Percentiles rank a stretch among this genome's conserved stretches.
These are phyloP conservation scores for Gastrodia elata DNA, from an alignment of 106 monocot species.

Conservation along the genomic window DNA sequence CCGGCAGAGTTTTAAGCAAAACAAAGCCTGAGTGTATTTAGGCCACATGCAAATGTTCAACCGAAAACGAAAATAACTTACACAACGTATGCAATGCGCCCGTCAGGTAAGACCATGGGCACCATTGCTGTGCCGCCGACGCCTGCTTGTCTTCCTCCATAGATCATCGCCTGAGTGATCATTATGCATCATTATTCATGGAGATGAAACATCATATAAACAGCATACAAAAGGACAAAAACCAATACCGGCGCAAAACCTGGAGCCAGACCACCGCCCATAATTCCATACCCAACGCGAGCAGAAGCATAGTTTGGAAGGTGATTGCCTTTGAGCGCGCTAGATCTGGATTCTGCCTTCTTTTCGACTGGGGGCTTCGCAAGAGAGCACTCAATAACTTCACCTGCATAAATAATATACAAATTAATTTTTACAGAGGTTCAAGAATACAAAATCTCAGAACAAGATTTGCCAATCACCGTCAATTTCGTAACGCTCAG, in stretches of 20 bases:
- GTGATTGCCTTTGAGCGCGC: constrained; percentile 35
- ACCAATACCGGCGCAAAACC: constrained; percentile 41
- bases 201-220: neutral
- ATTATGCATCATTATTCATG: too few relatives aligned
- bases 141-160: constrained; percentile 30
- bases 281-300: constrained; percentile 22
- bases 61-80: constrained; percentile 18
- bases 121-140: constrained; percentile 49
- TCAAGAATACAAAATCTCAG: neutral
- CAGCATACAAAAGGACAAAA: neutral
- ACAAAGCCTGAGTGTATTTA: neutral
- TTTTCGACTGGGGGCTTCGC: constrained; percentile 89
- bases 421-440: neutral
- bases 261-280: constrained; percentile 38
- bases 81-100: constrained; percentile 62
- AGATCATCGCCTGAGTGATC: constrained; percentile 43
- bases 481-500: constrained; percentile 86
- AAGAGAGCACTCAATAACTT: constrained; percentile 79
- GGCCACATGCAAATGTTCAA: neutral
- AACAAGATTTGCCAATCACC: constrained; percentile 22
- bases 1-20: too few relatives aligned
- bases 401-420: constrained; percentile 34
- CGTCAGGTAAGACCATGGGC: constrained; percentile 69
- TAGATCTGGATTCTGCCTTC: constrained; percentile 26
- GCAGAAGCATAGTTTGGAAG: constrained; percentile 42